Evolutionary conservation across 1,284 basidiomycete genomes (phyloP), one percentile per base, ranked within the genome.

Genomic region (Stygiomarasmius scandens): DNA sequence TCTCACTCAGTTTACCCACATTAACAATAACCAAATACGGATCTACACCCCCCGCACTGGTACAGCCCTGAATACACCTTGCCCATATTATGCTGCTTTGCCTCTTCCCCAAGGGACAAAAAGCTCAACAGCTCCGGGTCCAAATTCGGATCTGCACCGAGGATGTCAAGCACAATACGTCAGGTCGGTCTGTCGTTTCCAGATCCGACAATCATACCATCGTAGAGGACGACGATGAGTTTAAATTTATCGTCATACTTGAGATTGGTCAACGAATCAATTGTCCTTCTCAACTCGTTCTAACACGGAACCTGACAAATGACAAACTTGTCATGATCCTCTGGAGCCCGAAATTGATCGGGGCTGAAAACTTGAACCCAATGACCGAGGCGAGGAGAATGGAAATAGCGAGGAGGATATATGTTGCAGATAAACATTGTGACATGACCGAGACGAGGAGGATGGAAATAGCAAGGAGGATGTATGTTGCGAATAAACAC

Each of bases 211-310:
- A 99, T 98, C 85, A 96, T 99, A 66, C 97, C 96, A 73, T 99
- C 96, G 69, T 96, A 99, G 66, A 99, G 92, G 74, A 99, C 80
- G 63, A 98, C 87, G 27, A 98, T 77, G 3, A 99, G 78, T 75
- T 98, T 99, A 56, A 95, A 92, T 76, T 98, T 99, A 79, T 99
- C 95, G 69, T 99, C 96, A 70, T 98, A 99, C 73, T 94, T 96
- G 72, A 98, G 83, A 68, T 90, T 87, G 8, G 96, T 93, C 56
- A 99, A 79, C 19, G 95, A 98, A 71, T 99, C 94, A 72, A 99
- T 96, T 3, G 96, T 98, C 67, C 81, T 82, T 60, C 90, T 84
- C 60, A 99, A 81, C 2, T 94, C 98, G 32, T 84, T 76, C 71
- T 98, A 98, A 85, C 95, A 97, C 4, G 96, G 96, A 0, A 99